phyloP scores from a whole-genome alignment of 176 grass and related monocot species.

The Lolium perenne region DNA sequence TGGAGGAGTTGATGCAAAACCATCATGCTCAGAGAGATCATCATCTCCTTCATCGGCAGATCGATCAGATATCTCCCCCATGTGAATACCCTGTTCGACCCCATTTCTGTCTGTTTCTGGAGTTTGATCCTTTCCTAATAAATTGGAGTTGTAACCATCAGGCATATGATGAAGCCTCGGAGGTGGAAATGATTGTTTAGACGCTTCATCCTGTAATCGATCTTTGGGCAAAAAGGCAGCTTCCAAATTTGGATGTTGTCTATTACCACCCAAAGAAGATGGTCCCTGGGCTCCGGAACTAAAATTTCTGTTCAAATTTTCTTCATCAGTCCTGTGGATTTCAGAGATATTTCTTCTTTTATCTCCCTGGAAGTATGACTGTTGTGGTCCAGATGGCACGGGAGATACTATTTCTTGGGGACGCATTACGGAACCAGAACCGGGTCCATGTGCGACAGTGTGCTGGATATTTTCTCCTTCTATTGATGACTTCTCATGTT shows the following conservation, averaged over 20 bases:
- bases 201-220: constrained; percentile 41
- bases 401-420: constrained; percentile 50
- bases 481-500: constrained; percentile 58
- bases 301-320: constrained; percentile 54
- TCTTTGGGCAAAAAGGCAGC: constrained; percentile 34
- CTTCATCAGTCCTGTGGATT: constrained; percentile 44
- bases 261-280: constrained; percentile 50
- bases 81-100: constrained; percentile 49
- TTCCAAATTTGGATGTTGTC: constrained; percentile 49
- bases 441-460: constrained; percentile 44
- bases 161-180: constrained; percentile 42
- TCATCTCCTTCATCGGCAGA: constrained; percentile 71
- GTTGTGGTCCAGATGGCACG: constrained; percentile 36
- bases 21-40: constrained; percentile 60
- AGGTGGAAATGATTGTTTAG: constrained; percentile 51
- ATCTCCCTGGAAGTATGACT: constrained; percentile 52
- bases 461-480: constrained; percentile 65
- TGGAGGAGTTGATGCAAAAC: constrained; percentile 68
- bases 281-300: constrained; percentile 50
- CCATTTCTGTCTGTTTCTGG: constrained; percentile 48
- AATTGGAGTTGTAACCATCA: constrained; percentile 59
- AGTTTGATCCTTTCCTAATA: constrained; percentile 57
- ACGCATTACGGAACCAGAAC: constrained; percentile 51
- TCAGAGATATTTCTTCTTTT: constrained; percentile 43
- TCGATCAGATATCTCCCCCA: constrained; percentile 52